Base-by-base conservation (phyloP, 2,329 filamentous ascomycete species). In the Davidsoniella australis region DNA sequence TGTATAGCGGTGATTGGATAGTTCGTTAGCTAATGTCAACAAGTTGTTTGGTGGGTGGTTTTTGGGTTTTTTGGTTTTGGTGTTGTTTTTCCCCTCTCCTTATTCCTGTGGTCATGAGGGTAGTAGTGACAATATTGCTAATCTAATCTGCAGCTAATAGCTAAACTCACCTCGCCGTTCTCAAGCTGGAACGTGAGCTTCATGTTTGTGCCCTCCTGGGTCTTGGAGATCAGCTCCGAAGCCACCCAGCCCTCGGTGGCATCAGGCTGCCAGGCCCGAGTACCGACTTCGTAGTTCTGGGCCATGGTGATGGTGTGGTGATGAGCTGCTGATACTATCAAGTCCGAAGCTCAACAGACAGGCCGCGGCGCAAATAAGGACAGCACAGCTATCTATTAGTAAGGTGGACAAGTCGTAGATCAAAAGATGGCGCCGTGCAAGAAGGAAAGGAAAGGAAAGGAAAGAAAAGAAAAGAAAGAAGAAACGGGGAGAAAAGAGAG, bases 221-320 rank as follows among this genome's bases (percentile, higher is more conserved):
- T 74, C 73, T 91, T 95, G 67, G 84, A 82, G 63, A 82, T 73
- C 59, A 98, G 83, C 73, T 96, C 88, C 43, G 91, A 95, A 63
- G 88, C 84, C 65, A 98, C 79, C 89, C 91, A 98, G 68, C 91
- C 91, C 68, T 98, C 89, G 54, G 85, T 85, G 64, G 78, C 71
- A 71, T 98, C 91, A 59, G 91, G 88, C 76, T 96, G 91, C 91
- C 91, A 98, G 63, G 88, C 91, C 76, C 86, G 80, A 61, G 89
- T 96, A 63, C 89, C 91, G 62, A 95, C 78, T 73, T 96, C 88
- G 70, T 93, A 96, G 64, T 78, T 85, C 68, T 93, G 84, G 71
- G 86, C 85, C 88, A 94, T 94, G 45, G 36, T 48, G 47, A 33
- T 38, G 42, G 41, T n/a, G 45, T 38, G 42, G 41, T n/a, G 38